These are phyloP conservation scores for Dendryphion nanum DNA, from an alignment of 2,329 filamentous ascomycete species.

Conservation along the genomic window DNA sequence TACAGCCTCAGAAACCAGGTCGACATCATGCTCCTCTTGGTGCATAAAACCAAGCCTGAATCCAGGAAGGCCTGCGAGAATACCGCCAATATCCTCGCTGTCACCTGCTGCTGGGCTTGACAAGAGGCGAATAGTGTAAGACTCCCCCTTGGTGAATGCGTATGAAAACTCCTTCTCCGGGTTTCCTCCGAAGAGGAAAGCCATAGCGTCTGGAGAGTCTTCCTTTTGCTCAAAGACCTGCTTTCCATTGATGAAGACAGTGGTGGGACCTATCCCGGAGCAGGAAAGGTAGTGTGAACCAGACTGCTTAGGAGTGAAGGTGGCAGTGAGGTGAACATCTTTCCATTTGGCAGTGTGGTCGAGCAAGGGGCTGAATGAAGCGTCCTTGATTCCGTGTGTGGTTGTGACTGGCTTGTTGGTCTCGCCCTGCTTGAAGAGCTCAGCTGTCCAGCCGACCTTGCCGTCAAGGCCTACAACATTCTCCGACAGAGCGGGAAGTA, in stretches of 20 bases:
- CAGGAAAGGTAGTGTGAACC: constrained; percentile 33
- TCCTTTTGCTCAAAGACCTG: constrained; percentile 35
- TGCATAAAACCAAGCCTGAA: constrained; percentile 37
- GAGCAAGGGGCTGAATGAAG: constrained; percentile 23
- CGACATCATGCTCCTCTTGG: constrained; percentile 26
- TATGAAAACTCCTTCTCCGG: constrained; percentile 61
- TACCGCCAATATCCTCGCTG: constrained; percentile 44
- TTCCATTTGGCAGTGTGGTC: constrained; percentile 22
- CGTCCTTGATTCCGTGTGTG: constrained; percentile 21
- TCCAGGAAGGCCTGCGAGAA: constrained; percentile 29
- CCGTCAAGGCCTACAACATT: constrained; percentile 27
- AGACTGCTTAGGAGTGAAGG: constrained; percentile 21
- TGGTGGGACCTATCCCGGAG: constrained; percentile 34
- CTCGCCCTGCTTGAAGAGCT: constrained; percentile 25
- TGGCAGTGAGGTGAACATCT: constrained; percentile 21
- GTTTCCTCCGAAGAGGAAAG: constrained; percentile 65
- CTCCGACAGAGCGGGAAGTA: constrained; percentile 26
- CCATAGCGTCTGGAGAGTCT: constrained; percentile 59
- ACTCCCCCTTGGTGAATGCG: constrained; percentile 57
- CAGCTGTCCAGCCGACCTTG: constrained; percentile 30
- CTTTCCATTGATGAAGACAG: constrained; percentile 25
- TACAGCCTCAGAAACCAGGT: constrained; percentile 30
- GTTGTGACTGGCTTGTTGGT: constrained; percentile 22
- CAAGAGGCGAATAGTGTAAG: constrained; percentile 59
- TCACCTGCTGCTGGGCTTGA: constrained; percentile 55